phyloP scores from a whole-genome alignment of 768 basidiomycete species.

The Tricholoma terreum region DNA sequence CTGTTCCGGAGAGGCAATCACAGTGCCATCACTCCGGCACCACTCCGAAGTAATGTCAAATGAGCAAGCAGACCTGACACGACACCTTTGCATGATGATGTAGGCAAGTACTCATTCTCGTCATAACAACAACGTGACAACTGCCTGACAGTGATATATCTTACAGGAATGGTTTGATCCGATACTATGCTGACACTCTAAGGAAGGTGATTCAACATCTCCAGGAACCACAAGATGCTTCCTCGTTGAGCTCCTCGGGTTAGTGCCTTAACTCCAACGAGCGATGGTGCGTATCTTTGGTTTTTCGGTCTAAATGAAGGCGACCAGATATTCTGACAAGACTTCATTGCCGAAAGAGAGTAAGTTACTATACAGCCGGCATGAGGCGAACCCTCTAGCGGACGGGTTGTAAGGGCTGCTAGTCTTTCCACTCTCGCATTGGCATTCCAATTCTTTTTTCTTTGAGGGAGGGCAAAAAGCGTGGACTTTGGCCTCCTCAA shows the following conservation, averaged over 20 bases:
- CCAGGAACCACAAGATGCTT: neutral
- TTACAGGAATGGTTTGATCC: neutral
- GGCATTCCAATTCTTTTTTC: too few relatives aligned
- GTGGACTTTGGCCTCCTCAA: too few relatives aligned
- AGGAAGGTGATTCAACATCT: neutral
- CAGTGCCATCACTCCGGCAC: too few relatives aligned
- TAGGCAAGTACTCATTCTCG: neutral
- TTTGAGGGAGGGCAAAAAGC: too few relatives aligned
- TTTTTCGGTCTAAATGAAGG: neutral
- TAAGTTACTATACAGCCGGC: neutral
- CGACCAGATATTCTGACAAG: neutral
- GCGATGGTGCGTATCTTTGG: neutral
- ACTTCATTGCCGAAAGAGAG: neutral
- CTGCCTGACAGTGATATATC: neutral
- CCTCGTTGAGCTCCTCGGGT: neutral
- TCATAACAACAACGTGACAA: neutral
- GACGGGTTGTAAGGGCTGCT: too few relatives aligned
- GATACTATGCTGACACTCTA: neutral
- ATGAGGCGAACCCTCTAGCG: too few relatives aligned
- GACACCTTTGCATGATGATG: neutral
- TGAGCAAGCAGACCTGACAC: neutral
- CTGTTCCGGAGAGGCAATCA: neutral
- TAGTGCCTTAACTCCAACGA: conserved; percentile 15
- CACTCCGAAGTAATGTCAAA: neutral
- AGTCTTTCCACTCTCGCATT: too few relatives aligned